Percentiles rank a stretch among this genome's conserved stretches.
phyloP scores from a whole-genome alignment of 2,329 filamentous ascomycete genomes.

The Colletotrichum kahawae region DNA sequence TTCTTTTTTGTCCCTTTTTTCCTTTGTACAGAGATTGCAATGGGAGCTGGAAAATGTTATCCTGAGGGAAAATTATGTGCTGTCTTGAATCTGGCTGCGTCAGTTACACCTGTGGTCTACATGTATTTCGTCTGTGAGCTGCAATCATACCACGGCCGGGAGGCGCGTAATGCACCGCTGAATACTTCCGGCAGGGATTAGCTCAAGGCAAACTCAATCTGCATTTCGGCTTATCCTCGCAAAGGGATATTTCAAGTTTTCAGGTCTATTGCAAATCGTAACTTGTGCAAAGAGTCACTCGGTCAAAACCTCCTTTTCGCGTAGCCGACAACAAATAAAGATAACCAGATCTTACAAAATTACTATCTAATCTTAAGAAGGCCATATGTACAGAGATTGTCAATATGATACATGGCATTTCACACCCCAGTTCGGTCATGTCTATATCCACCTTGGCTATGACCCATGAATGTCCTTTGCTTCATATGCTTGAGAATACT shows the following conservation, averaged over 20 bases:
- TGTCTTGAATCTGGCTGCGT: background rate
- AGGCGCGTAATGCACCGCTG: background rate
- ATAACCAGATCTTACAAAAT: background rate
- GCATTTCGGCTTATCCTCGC: no score
- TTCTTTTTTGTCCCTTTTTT: background rate
- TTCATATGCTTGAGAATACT: background rate
- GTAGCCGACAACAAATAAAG: fast-evolving
- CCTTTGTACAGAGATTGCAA: background rate
- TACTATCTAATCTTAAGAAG: background rate
- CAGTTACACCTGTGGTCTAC: background rate
- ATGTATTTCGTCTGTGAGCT: background rate
- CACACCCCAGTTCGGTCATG: background rate
- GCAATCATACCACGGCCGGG: background rate
- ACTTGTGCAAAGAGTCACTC: background rate
- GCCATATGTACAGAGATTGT: background rate
- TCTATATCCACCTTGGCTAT: background rate
- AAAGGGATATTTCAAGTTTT: no score
- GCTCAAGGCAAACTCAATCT: no score
- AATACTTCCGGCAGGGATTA: background rate
- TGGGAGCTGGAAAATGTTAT: background rate
- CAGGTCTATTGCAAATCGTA: background rate
- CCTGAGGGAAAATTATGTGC: background rate
- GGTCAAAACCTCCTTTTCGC: fast-evolving
- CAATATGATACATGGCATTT: background rate
- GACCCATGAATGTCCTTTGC: background rate